phyloP scores from a whole-genome alignment of 768 basidiomycete species.

The Neoboletus subvelutipes region DNA sequence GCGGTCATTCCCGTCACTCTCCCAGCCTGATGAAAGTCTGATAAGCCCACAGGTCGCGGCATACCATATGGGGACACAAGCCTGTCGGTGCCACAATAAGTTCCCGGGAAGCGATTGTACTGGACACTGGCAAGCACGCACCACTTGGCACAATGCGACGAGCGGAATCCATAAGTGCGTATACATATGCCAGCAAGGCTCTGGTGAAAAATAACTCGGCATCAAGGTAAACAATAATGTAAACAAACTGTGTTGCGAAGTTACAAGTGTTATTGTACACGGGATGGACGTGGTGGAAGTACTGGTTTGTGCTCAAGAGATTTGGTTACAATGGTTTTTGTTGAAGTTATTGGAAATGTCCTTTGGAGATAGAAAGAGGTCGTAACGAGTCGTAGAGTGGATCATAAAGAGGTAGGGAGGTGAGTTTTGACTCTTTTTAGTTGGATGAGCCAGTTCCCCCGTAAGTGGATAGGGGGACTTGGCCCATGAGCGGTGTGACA shows the following conservation, averaged over 20 bases:
- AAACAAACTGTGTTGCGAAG: background rate
- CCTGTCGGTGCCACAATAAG: background rate
- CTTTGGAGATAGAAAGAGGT: background rate
- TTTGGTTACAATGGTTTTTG: background rate
- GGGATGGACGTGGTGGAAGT: background rate
- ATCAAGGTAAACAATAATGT: background rate
- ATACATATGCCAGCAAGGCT: background rate
- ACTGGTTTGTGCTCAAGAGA: background rate
- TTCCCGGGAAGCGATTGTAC: background rate
- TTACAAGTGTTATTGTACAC: background rate
- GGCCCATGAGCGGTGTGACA: slow-evolving; percentile 8
- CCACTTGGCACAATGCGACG: background rate
- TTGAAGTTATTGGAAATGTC: too few species aligned
- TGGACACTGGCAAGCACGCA: background rate
- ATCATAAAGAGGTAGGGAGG: background rate
- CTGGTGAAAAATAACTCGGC: background rate
- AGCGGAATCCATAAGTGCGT: background rate
- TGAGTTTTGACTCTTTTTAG: slow-evolving; percentile 1
- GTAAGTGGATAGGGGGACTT: slow-evolving; percentile 8
- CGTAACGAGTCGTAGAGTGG: background rate
- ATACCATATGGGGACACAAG: background rate
- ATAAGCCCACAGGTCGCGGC: background rate
- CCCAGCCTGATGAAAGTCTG: background rate
- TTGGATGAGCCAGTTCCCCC: slow-evolving; percentile 9
- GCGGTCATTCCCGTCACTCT: background rate